These are phyloP conservation scores for Cryphonectria carpinicola DNA, from an alignment of 2,329 filamentous ascomycete genomes.

Conservation along the genomic window DNA sequence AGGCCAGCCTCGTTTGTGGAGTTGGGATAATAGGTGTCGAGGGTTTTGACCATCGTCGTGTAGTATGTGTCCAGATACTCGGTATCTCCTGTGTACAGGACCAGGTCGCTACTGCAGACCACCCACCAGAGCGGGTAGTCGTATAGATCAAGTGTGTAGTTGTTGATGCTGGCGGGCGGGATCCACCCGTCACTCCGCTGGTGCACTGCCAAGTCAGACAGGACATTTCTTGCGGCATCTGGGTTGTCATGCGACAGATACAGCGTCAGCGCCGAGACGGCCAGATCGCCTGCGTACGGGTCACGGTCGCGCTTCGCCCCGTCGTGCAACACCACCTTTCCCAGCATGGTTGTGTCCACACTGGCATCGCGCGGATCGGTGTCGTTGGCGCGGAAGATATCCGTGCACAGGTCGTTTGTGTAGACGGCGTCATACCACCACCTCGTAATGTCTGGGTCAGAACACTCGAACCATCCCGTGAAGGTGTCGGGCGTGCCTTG, in stretches of 20 bases:
- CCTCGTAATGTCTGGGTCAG: conserved; percentile 51
- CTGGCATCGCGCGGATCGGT: conserved; percentile 51
- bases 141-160: conserved; percentile 52
- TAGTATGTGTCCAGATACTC: conserved; percentile 49
- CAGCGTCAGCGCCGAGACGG: conserved; percentile 51
- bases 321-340: conserved; percentile 52
- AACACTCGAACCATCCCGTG: conserved; percentile 56
- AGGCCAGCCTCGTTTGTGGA: conserved; percentile 40
- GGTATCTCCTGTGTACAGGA: conserved; percentile 53
- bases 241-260: conserved; percentile 51
- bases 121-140: conserved; percentile 61
- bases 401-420: conserved; percentile 54
- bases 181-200: conserved; percentile 58
- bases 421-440: conserved; percentile 60
- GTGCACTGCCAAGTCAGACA: conserved; percentile 53
- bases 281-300: conserved; percentile 57
- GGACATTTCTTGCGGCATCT: conserved; percentile 48
- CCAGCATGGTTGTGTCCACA: conserved; percentile 46
- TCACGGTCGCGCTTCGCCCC: conserved; percentile 57
- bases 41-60: conserved; percentile 41
- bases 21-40: conserved; percentile 52
- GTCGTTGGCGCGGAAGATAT: conserved; percentile 50
- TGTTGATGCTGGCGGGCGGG: conserved; percentile 55
- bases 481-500: conserved; percentile 53
- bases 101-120: conserved; percentile 50